Evolutionary conservation across 2,329 filamentous ascomycete species (phyloP).

Genomic region (Coccinonectria pachysandricola): DNA sequence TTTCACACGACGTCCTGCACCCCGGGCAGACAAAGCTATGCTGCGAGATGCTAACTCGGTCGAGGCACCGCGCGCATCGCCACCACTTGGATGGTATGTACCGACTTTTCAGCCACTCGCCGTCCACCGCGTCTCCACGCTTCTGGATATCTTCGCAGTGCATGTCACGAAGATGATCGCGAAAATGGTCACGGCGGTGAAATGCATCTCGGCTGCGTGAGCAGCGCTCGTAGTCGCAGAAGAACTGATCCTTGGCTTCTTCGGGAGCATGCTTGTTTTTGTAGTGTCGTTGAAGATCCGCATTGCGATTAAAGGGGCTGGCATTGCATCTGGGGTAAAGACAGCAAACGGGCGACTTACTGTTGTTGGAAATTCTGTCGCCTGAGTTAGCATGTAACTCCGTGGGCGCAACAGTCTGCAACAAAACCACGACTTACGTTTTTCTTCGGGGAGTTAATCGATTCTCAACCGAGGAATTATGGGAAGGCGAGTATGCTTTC

Average conservation of each 20-base stretch:
- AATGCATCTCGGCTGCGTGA: slow-evolving; percentile 35
- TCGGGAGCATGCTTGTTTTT: slow-evolving; percentile 36
- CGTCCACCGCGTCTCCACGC: slow-evolving; percentile 27
- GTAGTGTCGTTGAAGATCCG: slow-evolving; percentile 45
- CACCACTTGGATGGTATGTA: slow-evolving; percentile 36
- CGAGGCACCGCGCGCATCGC: slow-evolving; percentile 44
- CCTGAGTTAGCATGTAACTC: slow-evolving; percentile 5
- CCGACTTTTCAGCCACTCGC: slow-evolving; percentile 30
- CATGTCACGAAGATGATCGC: slow-evolving; percentile 45
- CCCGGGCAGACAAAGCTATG: slow-evolving; percentile 34
- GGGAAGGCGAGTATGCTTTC: slow-evolving; percentile 5
- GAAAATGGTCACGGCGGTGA: slow-evolving; percentile 44
- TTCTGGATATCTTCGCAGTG: slow-evolving; percentile 45
- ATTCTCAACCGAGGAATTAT: slow-evolving; percentile 2
- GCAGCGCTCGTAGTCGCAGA: slow-evolving; percentile 44
- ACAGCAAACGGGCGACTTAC: slow-evolving; percentile 29
- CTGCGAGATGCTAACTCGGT: slow-evolving; percentile 30
- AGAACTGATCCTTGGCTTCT: slow-evolving; percentile 31
- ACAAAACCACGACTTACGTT: slow-evolving; percentile 7
- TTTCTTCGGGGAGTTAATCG: slow-evolving; percentile 5
- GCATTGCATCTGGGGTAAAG: slow-evolving; percentile 30
- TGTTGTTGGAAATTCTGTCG: slow-evolving; percentile 8
- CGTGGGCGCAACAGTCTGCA: too few relatives aligned
- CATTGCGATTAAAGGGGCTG: slow-evolving; percentile 39
- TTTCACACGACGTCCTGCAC: slow-evolving; percentile 38